A percentile compares a stretch with the other conserved stretches of the same genome.
These are phyloP conservation scores for Friedmanniomyces endolithicus DNA, from an alignment of 495 filamentous ascomycete genomes.

Conservation along the genomic window DNA sequence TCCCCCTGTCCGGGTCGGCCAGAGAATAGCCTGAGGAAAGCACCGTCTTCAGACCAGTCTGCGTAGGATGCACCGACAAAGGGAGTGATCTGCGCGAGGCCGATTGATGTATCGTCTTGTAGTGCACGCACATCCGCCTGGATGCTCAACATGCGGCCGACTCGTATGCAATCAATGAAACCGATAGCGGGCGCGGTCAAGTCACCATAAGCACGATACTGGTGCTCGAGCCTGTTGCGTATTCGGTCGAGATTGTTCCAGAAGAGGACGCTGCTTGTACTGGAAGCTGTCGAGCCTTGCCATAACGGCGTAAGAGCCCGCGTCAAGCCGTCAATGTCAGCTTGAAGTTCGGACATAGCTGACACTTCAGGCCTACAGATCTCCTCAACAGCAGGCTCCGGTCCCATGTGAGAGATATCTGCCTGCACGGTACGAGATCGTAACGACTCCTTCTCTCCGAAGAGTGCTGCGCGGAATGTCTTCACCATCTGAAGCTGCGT, in stretches of 20 bases:
- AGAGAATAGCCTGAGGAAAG: constrained; percentile 2
- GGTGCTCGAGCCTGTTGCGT: constrained; percentile 47
- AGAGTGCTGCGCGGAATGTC: constrained; percentile 52
- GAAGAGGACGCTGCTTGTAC: constrained; percentile 22
- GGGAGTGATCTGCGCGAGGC: constrained; percentile 3
- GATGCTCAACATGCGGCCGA: constrained; percentile 39
- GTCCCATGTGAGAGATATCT: constrained; percentile 50
- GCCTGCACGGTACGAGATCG: constrained; percentile 47
- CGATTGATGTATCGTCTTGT: background rate
- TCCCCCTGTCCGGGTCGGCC: background rate
- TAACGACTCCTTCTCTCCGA: constrained; percentile 51
- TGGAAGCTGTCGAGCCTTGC: too few species aligned
- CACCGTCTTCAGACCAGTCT: constrained; percentile 1
- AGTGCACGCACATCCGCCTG: background rate
- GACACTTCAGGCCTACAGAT: constrained; percentile 60
- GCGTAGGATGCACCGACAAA: constrained; percentile 3
- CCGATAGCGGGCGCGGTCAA: constrained; percentile 64
- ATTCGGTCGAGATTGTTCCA: constrained; percentile 62
- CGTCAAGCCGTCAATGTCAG: constrained; percentile 49
- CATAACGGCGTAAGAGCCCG: constrained; percentile 2
- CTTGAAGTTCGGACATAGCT: constrained; percentile 58
- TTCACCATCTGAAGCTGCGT: constrained; percentile 48
- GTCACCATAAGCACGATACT: constrained; percentile 71
- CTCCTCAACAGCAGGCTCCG: constrained; percentile 45
- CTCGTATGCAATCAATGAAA: constrained; percentile 66